Conservation (phyloP, 2,329 filamentous ascomycete genomes). For the Fusarium anguioides region DNA sequence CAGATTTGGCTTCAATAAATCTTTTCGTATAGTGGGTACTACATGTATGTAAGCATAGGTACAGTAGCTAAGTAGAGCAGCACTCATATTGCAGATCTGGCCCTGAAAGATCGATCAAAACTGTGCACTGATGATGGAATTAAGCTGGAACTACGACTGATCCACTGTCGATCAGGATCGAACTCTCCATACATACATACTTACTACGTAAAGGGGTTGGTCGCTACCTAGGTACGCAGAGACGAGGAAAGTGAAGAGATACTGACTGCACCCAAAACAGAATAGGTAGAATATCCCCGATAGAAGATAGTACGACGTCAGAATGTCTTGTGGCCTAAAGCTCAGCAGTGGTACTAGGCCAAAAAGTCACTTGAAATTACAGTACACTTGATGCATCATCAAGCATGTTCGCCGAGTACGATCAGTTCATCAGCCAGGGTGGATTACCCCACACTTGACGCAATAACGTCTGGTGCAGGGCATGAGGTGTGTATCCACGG, state of each 20-base stretch:
- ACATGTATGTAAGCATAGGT: no score
- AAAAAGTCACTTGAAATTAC: not conserved
- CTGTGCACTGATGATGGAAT: slow-evolving; percentile 35
- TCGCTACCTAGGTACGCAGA: no score
- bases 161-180: slow-evolving; percentile 17
- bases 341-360: no score
- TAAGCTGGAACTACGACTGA: slow-evolving; percentile 16
- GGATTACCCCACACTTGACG: slow-evolving; percentile 19
- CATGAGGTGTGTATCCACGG: slow-evolving; percentile 10
- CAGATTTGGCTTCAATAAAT: not conserved
- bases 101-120: slow-evolving; percentile 11
- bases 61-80: no score
- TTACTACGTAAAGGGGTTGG: no score
- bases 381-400: not conserved
- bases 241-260: not conserved
- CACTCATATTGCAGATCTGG: slow-evolving; percentile 16
- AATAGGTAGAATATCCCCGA: no score
- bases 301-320: no score
- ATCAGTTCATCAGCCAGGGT: slow-evolving; percentile 5
- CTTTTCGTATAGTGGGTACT: no score
- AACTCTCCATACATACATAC: not conserved
- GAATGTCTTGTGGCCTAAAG: not conserved
- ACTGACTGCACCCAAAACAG: slow-evolving; percentile 2
- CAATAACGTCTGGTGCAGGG: not conserved
- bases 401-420: not conserved